A percentile compares a stretch with the other conserved stretches of the same genome.
Evolutionary conservation across 2,329 filamentous ascomycete species (phyloP).

Genomic region (Cucurbitaria berberidis): DNA sequence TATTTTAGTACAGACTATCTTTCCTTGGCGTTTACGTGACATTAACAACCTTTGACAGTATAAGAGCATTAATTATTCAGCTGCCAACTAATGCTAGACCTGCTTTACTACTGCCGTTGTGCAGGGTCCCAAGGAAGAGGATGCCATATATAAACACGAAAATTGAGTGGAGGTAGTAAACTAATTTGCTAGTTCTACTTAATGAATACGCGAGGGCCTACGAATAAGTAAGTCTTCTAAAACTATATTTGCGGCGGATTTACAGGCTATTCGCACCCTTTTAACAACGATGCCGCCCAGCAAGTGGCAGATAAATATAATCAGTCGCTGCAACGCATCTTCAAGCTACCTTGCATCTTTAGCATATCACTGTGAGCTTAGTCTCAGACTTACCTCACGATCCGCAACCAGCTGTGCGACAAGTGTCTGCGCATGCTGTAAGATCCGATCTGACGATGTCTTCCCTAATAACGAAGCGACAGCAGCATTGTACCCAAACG

Average conservation of each 20-base stretch:
- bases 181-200: constrained; percentile 31
- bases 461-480: constrained; percentile 18
- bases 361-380: constrained; percentile 12
- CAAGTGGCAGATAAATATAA: constrained; percentile 44
- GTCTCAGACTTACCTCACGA: constrained; percentile 30
- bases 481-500: constrained; percentile 46
- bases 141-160: constrained; percentile 49
- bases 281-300: constrained; percentile 46
- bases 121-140: constrained; percentile 50
- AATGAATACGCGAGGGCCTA: constrained; percentile 49
- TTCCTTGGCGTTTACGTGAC: too few species aligned
- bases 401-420: constrained; percentile 42
- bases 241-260: background rate
- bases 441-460: constrained; percentile 18
- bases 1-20: too few species aligned
- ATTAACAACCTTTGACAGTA: constrained; percentile 31
- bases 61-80: constrained; percentile 37
- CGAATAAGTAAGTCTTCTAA: constrained; percentile 1
- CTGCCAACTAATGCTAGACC: constrained; percentile 22
- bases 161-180: constrained; percentile 41
- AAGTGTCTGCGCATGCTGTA: constrained; percentile 44
- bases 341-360: constrained; percentile 14
- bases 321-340: constrained; percentile 25
- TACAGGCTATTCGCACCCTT: constrained; percentile 27
- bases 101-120: constrained; percentile 48